Base-by-base conservation (phyloP, 768 basidiomycete genomes). In the Phaeolepiota aurea region DNA sequence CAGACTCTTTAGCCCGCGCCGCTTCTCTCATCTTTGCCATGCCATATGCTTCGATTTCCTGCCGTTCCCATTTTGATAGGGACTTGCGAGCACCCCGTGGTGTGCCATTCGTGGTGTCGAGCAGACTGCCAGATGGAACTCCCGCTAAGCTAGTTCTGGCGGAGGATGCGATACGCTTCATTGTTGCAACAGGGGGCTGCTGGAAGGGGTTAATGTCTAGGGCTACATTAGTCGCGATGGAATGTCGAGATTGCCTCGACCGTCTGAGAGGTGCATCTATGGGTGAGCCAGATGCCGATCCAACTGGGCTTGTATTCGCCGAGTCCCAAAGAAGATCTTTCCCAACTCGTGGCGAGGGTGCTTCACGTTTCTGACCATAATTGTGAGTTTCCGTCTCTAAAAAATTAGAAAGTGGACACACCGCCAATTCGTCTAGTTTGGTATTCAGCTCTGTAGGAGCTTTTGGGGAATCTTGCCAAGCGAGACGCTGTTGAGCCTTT, bases 1-100 rank as follows among this genome's bases (percentile, higher is more conserved):
- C 63, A 61, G 68, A 54, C 57, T 76, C 61, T 50, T 69, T 72
- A 46, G 62, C 62, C 39, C 56, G 54, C 42, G 62, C 69, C 10
- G 65, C 64, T 32, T 71, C 67, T 37, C 86, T 68, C 50, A 89
- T 74, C 53, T 72, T 80, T 51, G 74, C 73, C 72, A 89, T 81
- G 16, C 85, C 83, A 32, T 76, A 75, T 2, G 87, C 87, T 51
- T 90, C 87, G 20, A 86, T 57, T 49, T 90, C 86, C 56, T 89
- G 86, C 45, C 87, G 88, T 57, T 89, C 87, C 83, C 83, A 87
- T 59, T 86, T 87, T 2, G 83, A 82, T 48, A 77, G 80, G 14
- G 69, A 67, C 38, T 57, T 59, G 15, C 56, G 53, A 25, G 44
- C 46, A 9, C 45, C 41, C 10, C 62, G 62, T 21, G 62, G 56